These are phyloP conservation scores for Rhizophora mangle DNA, from an alignment of 345 rosid genomes.

Conservation along the genomic window DNA sequence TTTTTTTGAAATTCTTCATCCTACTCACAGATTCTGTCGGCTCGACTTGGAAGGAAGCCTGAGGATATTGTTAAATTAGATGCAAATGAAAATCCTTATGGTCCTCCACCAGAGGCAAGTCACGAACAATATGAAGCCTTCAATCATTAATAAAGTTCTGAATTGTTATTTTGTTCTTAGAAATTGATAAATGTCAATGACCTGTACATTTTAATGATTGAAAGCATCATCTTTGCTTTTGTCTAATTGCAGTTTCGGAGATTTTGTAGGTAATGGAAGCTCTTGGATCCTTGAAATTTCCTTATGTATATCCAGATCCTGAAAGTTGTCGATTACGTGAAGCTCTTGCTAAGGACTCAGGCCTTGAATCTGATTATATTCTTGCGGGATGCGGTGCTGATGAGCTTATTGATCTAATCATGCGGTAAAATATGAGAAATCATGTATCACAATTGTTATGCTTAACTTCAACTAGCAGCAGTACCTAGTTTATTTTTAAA, in stretches of 20 bases:
- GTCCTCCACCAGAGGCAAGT: slow-evolving; percentile 99
- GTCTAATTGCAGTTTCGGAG: slow-evolving; percentile 34
- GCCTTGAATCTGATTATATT: slow-evolving; percentile 79
- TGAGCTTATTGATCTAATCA: slow-evolving; percentile 91
- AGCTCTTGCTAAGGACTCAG: slow-evolving; percentile 83
- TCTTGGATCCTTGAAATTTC: slow-evolving; percentile 78
- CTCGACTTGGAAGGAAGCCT: slow-evolving; percentile 79
- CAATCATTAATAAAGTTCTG: neutral
- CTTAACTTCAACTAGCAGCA: neutral
- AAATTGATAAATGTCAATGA: neutral
- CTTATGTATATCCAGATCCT: slow-evolving; percentile 88
- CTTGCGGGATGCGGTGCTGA: slow-evolving; percentile 98
- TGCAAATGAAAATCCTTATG: slow-evolving; percentile 98
- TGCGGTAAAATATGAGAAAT: slow-evolving; percentile 55
- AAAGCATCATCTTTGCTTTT: slow-evolving; percentile 7
- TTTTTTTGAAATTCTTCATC: neutral
- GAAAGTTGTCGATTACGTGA: slow-evolving; percentile 74
- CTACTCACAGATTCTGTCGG: slow-evolving; percentile 62
- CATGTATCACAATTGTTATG: neutral
- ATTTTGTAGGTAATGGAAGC: slow-evolving; percentile 84
- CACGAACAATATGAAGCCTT: neutral
- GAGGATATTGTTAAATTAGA: slow-evolving; percentile 94
- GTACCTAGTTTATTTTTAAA: neutral
- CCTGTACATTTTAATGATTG: neutral
- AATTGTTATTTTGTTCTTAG: neutral